These are phyloP conservation scores for Fusarium continuum DNA, from an alignment of 2,329 filamentous ascomycete genomes.

Conservation along the genomic window DNA sequence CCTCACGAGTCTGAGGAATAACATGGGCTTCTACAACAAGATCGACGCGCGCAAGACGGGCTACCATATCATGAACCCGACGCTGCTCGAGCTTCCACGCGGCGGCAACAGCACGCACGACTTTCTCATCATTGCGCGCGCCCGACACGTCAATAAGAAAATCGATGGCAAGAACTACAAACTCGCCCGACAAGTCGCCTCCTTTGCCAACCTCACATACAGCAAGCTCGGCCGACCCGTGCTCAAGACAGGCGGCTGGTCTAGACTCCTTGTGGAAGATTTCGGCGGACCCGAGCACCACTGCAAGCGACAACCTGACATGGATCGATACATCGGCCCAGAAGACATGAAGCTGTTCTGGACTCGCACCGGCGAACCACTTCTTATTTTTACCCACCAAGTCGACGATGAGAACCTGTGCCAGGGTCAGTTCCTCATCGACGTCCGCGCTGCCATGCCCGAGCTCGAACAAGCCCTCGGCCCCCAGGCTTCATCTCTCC, in stretches of 20 bases:
- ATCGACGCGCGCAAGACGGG: slow-evolving; percentile 23
- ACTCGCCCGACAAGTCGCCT: slow-evolving; percentile 28
- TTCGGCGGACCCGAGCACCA: slow-evolving; percentile 30
- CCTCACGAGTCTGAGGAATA: slow-evolving; percentile 28
- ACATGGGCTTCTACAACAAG: slow-evolving; percentile 32
- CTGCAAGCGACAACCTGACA: slow-evolving; percentile 27
- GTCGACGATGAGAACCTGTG: slow-evolving; percentile 32
- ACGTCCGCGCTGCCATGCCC: slow-evolving; percentile 31
- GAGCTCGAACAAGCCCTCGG: slow-evolving; percentile 25
- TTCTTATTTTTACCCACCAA: slow-evolving; percentile 36
- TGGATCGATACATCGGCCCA: slow-evolving; percentile 33
- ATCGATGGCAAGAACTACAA: slow-evolving; percentile 19
- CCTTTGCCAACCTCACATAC: slow-evolving; percentile 27
- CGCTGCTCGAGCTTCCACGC: slow-evolving; percentile 26
- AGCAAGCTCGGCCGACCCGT: slow-evolving; percentile 9
- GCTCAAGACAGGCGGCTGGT: slow-evolving; percentile 18
- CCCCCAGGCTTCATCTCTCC: neutral
- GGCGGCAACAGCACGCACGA: slow-evolving; percentile 15
- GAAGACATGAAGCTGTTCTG: slow-evolving; percentile 41
- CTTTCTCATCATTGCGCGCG: slow-evolving; percentile 31
- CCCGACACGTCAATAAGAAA: slow-evolving; percentile 6
- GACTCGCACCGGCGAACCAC: slow-evolving; percentile 31
- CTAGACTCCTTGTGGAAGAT: slow-evolving; percentile 23
- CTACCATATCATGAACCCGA: slow-evolving; percentile 30
- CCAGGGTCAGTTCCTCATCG: slow-evolving; percentile 33